phyloP scores from a whole-genome alignment of 1,139 yeast genomes.

The Hansenula sp. region DNA sequence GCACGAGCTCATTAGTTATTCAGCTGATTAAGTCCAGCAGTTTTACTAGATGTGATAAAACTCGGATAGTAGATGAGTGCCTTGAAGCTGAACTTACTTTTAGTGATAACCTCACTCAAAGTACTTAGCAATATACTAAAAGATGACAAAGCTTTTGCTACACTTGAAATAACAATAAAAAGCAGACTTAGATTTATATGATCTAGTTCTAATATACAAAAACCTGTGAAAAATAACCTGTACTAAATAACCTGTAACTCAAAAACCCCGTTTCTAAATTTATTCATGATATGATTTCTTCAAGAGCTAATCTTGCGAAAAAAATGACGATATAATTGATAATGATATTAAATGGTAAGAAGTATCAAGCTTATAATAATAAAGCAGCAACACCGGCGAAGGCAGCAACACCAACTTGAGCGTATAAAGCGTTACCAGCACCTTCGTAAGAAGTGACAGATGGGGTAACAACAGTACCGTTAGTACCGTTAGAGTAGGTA shows the following conservation, averaged over 20 bases:
- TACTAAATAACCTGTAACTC: not conserved
- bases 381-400: slow-evolving; percentile 32
- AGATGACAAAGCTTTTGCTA: too few species aligned
- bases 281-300: not conserved
- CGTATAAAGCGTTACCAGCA: slow-evolving; percentile 30
- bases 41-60: too few species aligned
- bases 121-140: too few species aligned
- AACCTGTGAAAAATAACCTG: not conserved
- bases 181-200: not conserved
- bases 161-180: too few species aligned
- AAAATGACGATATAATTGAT: not conserved
- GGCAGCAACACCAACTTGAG: slow-evolving; percentile 35
- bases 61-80: too few species aligned
- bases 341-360: too few species aligned
- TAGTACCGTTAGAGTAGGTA: slow-evolving; percentile 24
- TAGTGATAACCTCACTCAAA: too few species aligned
- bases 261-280: not conserved
- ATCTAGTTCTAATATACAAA: slow-evolving; percentile 1
- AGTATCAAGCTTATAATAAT: slow-evolving; percentile 17
- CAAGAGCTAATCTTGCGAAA: not conserved
- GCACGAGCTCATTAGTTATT: too few species aligned
- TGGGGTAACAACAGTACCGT: slow-evolving; percentile 21
- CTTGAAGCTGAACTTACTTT: too few species aligned
- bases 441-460: slow-evolving; percentile 30
- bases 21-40: too few species aligned